A percentile compares a stretch with the other conserved stretches of the same genome.
Conservation (phyloP, 2,329 filamentous ascomycete species). For the Aspergillus sp. region DNA sequence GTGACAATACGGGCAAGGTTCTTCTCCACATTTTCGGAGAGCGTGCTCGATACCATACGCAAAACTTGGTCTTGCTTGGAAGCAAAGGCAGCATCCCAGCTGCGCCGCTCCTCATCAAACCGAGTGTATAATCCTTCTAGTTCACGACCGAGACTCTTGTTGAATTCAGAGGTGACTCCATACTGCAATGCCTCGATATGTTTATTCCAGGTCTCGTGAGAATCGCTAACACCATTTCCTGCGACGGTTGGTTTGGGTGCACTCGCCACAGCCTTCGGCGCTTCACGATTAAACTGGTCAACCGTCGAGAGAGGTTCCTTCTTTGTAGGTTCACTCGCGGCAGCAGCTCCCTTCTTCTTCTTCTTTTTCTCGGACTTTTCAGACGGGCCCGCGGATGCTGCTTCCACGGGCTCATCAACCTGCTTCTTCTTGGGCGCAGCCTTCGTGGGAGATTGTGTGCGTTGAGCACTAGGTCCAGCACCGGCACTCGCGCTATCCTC, state of each 20-base stretch:
- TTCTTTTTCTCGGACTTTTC: constrained; percentile 71
- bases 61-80: constrained; percentile 71
- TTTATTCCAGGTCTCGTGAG: constrained; percentile 60
- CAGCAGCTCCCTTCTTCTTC: constrained; percentile 55
- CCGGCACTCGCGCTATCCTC: constrained; percentile 22
- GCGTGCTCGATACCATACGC: constrained; percentile 65
- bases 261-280: constrained; percentile 10
- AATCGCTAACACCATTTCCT: constrained; percentile 26
- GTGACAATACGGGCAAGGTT: constrained; percentile 75
- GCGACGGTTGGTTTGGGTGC: constrained; percentile 4
- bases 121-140: constrained; percentile 59
- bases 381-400: constrained; percentile 22
- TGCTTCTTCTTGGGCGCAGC: constrained; percentile 43
- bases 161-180: constrained; percentile 50
- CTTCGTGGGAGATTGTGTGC: constrained; percentile 41
- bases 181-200: constrained; percentile 59
- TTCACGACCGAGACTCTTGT: constrained; percentile 49
- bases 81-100: constrained; percentile 61
- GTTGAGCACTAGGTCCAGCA: constrained; percentile 21
- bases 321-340: constrained; percentile 48
- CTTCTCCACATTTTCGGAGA: constrained; percentile 71
- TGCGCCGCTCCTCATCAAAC: constrained; percentile 68
- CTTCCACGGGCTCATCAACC: constrained; percentile 34
- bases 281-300: constrained; percentile 16
- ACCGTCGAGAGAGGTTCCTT: constrained; percentile 27